Evolutionary conservation across 306 rosid genomes (phyloP).

Genomic region (Malus asiatica): DNA sequence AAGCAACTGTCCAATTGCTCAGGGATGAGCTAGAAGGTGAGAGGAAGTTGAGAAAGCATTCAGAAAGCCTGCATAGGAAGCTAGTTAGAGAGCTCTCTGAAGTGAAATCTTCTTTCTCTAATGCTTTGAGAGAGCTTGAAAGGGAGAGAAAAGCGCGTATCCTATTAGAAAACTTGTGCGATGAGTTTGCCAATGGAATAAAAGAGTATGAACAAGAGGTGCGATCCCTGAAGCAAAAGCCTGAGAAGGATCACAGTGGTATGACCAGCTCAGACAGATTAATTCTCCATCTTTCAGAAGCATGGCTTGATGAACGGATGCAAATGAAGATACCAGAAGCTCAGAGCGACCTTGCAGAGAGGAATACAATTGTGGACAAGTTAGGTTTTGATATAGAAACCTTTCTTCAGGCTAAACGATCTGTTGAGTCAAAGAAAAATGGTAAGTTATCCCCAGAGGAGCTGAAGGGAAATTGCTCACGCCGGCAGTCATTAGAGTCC

Average conservation of each 20-base stretch:
- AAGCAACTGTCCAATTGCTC: slow-evolving; percentile 34
- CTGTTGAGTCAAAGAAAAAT: slow-evolving; percentile 27
- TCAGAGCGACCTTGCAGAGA: slow-evolving; percentile 25
- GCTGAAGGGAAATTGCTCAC: slow-evolving; percentile 37
- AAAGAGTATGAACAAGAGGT: slow-evolving; percentile 58
- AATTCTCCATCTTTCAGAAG: slow-evolving; percentile 73
- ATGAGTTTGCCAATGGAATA: slow-evolving; percentile 77
- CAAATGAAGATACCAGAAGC: slow-evolving; percentile 52
- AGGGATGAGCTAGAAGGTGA: slow-evolving; percentile 58
- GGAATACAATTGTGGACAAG: slow-evolving; percentile 57
- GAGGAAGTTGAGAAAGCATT: slow-evolving; percentile 52
- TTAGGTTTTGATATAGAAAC: slow-evolving; percentile 65
- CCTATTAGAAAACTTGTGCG: slow-evolving; percentile 69
- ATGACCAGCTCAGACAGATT: slow-evolving; percentile 34
- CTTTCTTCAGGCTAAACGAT: slow-evolving; percentile 64
- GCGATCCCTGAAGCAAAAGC: slow-evolving; percentile 34
- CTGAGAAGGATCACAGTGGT: slow-evolving; percentile 32
- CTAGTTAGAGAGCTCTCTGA: slow-evolving; percentile 54
- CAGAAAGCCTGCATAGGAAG: slow-evolving; percentile 57
- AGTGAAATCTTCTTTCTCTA: slow-evolving; percentile 45
- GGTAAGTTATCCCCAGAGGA: slow-evolving; percentile 35
- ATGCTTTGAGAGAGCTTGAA: slow-evolving; percentile 53
- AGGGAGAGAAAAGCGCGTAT: slow-evolving; percentile 64
- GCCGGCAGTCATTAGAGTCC: slow-evolving; percentile 49
- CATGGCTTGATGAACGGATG: slow-evolving; percentile 82